These are phyloP conservation scores for Plasmodium vivax DNA, from an alignment of 169 alveolate genomes.

Conservation along the genomic window DNA sequence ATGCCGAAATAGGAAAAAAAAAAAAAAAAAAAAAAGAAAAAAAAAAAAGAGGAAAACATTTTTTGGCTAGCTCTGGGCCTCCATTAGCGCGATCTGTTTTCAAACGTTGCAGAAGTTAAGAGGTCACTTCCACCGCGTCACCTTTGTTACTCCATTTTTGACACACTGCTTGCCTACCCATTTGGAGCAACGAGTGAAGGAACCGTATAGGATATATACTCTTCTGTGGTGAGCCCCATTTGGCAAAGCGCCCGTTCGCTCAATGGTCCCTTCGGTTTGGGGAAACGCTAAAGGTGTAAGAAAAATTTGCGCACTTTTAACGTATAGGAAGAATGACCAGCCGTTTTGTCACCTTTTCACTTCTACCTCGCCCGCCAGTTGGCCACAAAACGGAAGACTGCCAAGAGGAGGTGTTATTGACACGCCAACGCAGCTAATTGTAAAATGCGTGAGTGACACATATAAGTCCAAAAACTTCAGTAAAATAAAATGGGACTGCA, in stretches of 20 bases:
- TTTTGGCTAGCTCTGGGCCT: background rate
- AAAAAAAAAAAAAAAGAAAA: background rate
- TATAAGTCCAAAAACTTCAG: constrained; percentile 62
- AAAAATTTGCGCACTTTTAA: background rate
- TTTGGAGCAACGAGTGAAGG: background rate
- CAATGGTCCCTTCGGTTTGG: background rate
- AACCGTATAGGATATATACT: background rate
- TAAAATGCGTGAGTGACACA: constrained; percentile 67
- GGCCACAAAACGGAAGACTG: background rate
- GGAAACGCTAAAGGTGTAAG: background rate
- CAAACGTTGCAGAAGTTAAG: background rate
- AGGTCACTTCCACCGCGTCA: background rate
- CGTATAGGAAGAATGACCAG: background rate
- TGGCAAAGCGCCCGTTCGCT: background rate
- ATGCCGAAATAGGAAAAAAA: background rate
- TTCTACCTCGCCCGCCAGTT: background rate
- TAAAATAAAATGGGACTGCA: constrained; percentile 72
- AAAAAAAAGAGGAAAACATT: background rate
- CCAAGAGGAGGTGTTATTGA: constrained; percentile 1
- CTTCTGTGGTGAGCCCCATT: background rate
- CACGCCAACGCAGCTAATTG: constrained; percentile 39
- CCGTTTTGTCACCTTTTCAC: background rate
- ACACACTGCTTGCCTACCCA: background rate
- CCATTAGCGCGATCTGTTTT: background rate
- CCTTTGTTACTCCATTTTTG: background rate